These are phyloP conservation scores for Psilocybe tampanensis DNA, from an alignment of 768 basidiomycete species.

Conservation along the genomic window DNA sequence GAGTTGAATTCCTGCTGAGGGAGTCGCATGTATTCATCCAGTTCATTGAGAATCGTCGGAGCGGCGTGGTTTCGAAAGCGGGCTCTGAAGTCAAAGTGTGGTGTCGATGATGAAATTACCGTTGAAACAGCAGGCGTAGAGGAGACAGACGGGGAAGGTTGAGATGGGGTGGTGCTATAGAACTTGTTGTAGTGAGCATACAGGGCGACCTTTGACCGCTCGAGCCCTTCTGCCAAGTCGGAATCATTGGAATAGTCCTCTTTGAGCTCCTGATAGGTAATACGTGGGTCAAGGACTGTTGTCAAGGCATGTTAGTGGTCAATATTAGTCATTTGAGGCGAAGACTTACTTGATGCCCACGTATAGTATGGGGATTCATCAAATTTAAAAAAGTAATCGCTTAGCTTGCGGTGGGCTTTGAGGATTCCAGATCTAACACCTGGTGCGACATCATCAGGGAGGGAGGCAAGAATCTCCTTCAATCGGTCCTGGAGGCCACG, in stretches of 20 bases:
- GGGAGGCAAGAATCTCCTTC: slow-evolving; percentile 8
- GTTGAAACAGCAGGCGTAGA: no score
- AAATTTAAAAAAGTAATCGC: slow-evolving; percentile 33
- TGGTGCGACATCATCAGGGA: slow-evolving; percentile 20
- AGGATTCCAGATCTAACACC: slow-evolving; percentile 22
- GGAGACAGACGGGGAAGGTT: no score
- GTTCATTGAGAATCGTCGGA: slow-evolving; percentile 12
- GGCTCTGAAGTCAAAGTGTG: slow-evolving; percentile 10
- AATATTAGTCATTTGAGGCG: background rate
- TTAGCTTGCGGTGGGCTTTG: slow-evolving; percentile 31
- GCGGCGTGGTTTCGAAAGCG: slow-evolving; percentile 12
- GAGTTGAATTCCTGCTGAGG: slow-evolving; percentile 21
- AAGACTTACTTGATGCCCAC: slow-evolving; percentile 33
- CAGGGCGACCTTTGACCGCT: slow-evolving; percentile 12
- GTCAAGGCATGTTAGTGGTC: background rate
- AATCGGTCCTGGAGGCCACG: slow-evolving; percentile 29
- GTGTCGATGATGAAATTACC: background rate
- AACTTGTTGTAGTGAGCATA: slow-evolving; percentile 10
- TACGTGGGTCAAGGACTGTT: slow-evolving; percentile 35
- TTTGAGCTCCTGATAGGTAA: slow-evolving; percentile 24
- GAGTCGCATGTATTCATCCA: slow-evolving; percentile 19
- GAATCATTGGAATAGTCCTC: slow-evolving; percentile 24
- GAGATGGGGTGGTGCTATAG: slow-evolving; percentile 21
- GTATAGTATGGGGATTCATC: slow-evolving; percentile 32
- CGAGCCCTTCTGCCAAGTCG: slow-evolving; percentile 16